Evolutionary conservation across 139 green algal genomes (phyloP).

Genomic region (Ulvella scutata): DNA sequence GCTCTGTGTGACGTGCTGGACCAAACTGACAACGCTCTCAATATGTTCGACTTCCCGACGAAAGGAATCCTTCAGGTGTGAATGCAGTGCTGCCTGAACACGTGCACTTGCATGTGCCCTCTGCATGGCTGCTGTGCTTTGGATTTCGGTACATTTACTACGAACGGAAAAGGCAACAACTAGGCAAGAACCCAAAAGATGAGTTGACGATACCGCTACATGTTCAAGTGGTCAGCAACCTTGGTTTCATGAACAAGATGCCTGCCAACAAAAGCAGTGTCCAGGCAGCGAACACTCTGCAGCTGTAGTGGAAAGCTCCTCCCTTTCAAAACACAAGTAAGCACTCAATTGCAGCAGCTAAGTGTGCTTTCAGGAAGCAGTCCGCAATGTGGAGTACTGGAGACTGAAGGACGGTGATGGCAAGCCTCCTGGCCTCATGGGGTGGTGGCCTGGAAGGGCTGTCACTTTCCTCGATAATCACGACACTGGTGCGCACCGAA

Average conservation of each 20-base stretch:
- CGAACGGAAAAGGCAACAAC: no score
- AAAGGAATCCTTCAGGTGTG: conserved; percentile 46
- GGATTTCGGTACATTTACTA: no score
- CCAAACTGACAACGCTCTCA: conserved; percentile 27
- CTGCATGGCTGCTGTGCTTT: no score
- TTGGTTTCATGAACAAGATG: no score
- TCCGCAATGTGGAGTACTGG: conserved; percentile 62
- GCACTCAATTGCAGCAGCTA: neutral
- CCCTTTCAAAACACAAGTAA: neutral
- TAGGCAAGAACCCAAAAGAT: no score
- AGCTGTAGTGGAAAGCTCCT: neutral
- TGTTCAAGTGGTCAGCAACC: no score
- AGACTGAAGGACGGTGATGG: conserved; percentile 58
- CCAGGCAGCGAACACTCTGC: neutral
- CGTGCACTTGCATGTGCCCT: no score
- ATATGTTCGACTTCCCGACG: conserved; percentile 84
- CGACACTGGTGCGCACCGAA: conserved; percentile 25
- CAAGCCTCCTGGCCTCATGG: conserved; percentile 57
- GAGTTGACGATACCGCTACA: no score
- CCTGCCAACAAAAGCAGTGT: neutral
- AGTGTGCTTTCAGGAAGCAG: conserved; percentile 46
- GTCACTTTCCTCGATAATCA: conserved; percentile 80
- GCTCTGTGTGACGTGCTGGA: conserved; percentile 62
- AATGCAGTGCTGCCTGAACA: no score
- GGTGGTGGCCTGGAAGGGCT: conserved; percentile 63